A percentile compares a stretch with the other conserved stretches of the same genome.
phyloP scores from a whole-genome alignment of 176 grass and related monocot genomes.

The Raddia guianensis region DNA sequence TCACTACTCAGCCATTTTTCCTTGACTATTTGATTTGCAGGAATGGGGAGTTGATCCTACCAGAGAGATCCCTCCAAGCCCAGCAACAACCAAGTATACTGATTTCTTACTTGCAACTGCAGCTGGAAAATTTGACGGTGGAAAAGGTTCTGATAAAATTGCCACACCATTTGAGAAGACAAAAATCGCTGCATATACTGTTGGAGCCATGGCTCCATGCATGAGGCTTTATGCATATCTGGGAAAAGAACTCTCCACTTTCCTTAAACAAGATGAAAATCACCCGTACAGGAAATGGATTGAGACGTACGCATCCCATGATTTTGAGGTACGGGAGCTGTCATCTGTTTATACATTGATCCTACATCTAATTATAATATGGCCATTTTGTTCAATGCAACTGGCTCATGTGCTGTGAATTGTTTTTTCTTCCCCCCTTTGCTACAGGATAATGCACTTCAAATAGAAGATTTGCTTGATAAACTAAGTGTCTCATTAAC shows the following conservation, averaged over 20 bases:
- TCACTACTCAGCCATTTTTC: slow-evolving; percentile 12
- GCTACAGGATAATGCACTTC: slow-evolving; percentile 62
- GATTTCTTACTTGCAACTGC: slow-evolving; percentile 88
- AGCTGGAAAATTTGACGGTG: slow-evolving; percentile 83
- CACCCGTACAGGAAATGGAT: slow-evolving; percentile 92
- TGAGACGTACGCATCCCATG: slow-evolving; percentile 63
- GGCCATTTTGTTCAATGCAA: not conserved
- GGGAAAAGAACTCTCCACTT: slow-evolving; percentile 66
- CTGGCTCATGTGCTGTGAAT: slow-evolving; percentile 27
- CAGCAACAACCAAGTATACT: slow-evolving; percentile 80
- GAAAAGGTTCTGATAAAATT: slow-evolving; percentile 85
- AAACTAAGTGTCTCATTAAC: slow-evolving; percentile 90
- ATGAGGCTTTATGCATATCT: slow-evolving; percentile 94
- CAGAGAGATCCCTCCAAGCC: slow-evolving; percentile 63
- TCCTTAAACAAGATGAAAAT: slow-evolving; percentile 59
- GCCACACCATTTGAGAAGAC: slow-evolving; percentile 98
- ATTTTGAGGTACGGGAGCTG: slow-evolving; percentile 73
- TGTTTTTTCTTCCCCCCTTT: not conserved
- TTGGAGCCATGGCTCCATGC: slow-evolving; percentile 91
- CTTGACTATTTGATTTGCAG: slow-evolving; percentile 52
- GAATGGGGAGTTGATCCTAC: slow-evolving; percentile 86
- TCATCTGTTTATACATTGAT: not conserved
- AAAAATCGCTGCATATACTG: slow-evolving; percentile 93
- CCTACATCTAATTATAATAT: slow-evolving; percentile 29
- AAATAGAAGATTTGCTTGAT: slow-evolving; percentile 94